Evolutionary conservation across 495 filamentous ascomycete genomes (phyloP).

Genomic region (Lindgomyces ingoldianus): DNA sequence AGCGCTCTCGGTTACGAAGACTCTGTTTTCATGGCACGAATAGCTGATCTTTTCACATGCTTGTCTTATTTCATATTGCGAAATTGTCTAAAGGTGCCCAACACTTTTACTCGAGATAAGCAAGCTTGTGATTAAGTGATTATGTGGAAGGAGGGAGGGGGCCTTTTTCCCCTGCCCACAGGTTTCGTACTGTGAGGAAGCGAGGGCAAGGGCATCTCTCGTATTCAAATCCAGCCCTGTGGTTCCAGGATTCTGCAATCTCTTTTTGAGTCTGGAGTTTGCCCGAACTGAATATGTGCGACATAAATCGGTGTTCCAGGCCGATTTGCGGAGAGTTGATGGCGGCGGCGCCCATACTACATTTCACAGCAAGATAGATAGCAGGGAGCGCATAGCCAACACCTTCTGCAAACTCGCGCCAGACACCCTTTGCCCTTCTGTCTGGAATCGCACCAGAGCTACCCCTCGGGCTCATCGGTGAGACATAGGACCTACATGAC

Average conservation of each 20-base stretch:
- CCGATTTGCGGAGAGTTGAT: background rate
- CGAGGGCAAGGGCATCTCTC: background rate
- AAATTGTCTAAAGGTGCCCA: too few species aligned
- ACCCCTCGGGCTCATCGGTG: background rate
- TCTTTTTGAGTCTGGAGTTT: background rate
- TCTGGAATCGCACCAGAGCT: background rate
- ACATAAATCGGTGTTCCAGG: background rate
- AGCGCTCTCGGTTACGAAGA: too few species aligned
- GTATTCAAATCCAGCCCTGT: background rate
- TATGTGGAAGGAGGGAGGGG: background rate
- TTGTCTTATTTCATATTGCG: too few species aligned
- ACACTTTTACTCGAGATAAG: too few species aligned
- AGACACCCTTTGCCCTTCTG: background rate
- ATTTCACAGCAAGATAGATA: background rate
- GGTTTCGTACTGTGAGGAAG: background rate
- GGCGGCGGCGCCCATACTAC: background rate
- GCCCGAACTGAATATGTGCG: background rate
- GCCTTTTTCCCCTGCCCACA: background rate
- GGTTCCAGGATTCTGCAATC: background rate
- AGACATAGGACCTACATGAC: background rate
- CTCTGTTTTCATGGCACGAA: too few species aligned
- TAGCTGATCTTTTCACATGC: too few species aligned
- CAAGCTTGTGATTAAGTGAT: too few species aligned
- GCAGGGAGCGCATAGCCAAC: background rate
- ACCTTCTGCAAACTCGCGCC: background rate